phyloP scores from a whole-genome alignment of 441 rosid genomes.

The Populus tomentosa region DNA sequence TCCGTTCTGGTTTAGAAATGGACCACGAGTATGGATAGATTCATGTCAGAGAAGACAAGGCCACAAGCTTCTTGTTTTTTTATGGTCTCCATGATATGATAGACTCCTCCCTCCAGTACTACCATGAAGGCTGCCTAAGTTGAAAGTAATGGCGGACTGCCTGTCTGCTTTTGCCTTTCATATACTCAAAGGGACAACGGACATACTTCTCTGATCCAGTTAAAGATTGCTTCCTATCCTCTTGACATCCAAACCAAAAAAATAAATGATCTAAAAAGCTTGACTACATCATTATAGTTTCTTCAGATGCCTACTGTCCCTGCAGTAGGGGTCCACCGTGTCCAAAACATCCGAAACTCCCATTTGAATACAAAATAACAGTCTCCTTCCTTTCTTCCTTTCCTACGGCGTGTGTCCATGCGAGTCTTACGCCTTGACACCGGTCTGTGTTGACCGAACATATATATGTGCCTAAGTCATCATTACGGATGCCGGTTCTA shows the following conservation, averaged over 20 bases:
- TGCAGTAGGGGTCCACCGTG: conserved; percentile 26
- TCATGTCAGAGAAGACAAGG: conserved; percentile 31
- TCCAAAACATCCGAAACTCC: not conserved
- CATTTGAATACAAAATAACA: not conserved
- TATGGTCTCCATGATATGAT: conserved; percentile 31
- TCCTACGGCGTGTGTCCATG: not conserved
- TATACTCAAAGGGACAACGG: conserved; percentile 7
- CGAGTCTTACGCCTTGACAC: not conserved
- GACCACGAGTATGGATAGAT: conserved; percentile 22
- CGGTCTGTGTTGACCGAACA: not conserved
- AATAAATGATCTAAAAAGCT: conserved; percentile 18
- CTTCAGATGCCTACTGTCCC: conserved; percentile 9
- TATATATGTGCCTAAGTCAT: not conserved
- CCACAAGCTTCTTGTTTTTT: conserved; percentile 35
- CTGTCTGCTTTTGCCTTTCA: conserved; percentile 18
- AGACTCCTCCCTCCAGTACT: not conserved
- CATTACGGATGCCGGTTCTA: not conserved
- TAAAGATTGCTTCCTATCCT: conserved; percentile 32
- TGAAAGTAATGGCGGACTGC: conserved; percentile 15
- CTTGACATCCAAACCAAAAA: conserved; percentile 34
- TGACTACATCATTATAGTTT: conserved; percentile 2
- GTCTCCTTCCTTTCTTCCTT: not conserved
- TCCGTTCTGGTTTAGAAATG: conserved; percentile 8
- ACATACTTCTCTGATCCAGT: conserved; percentile 26
- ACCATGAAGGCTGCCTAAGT: not conserved